Conservation (phyloP, 306 rosid genomes). For the Pterocarpus macrocarpus region DNA sequence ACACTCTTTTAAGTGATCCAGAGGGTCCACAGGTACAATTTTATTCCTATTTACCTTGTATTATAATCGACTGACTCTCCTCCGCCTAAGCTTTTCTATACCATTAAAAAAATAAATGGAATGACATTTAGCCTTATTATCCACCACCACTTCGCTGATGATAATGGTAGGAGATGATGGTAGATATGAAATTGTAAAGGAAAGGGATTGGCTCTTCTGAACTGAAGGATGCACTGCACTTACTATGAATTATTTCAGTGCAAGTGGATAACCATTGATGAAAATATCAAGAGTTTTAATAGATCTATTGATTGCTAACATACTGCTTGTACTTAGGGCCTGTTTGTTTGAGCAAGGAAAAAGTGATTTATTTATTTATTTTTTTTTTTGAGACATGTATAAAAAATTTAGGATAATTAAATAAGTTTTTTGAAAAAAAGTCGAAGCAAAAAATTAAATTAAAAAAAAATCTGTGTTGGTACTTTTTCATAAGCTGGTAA, state of each 20-base stretch:
- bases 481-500: no score
- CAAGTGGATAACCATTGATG: neutral
- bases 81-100: neutral
- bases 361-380: neutral
- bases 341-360: neutral
- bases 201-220: conserved; percentile 1
- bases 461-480: no score
- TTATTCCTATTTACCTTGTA: conserved; percentile 20
- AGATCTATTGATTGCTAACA: conserved; percentile 8
- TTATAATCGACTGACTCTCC: neutral
- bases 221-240: neutral
- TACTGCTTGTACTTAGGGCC: neutral
- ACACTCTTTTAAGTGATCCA: conserved; percentile 83
- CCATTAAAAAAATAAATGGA: neutral
- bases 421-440: neutral
- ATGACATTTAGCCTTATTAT: conserved; percentile 2
- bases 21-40: conserved; percentile 82
- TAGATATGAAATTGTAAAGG: conserved; percentile 18
- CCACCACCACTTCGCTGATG: neutral
- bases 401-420: neutral
- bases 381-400: no score
- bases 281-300: neutral
- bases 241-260: neutral
- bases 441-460: no score
- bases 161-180: neutral